Percentiles rank a stretch among this genome's conserved stretches.
Evolutionary conservation across 169 alveolate genomes (phyloP).

Genomic region (Cryptosporidium canis): DNA sequence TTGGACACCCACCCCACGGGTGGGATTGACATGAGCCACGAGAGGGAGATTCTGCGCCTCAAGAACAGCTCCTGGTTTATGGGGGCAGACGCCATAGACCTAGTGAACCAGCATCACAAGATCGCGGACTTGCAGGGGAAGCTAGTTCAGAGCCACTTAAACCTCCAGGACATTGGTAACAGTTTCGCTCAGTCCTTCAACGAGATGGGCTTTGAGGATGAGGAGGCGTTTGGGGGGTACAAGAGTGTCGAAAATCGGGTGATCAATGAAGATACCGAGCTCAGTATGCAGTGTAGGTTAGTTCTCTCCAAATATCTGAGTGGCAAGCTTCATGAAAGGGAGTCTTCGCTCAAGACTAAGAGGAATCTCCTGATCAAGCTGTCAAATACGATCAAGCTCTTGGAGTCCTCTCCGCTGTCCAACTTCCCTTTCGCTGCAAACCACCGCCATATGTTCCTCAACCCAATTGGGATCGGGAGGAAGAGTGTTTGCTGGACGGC

Average conservation of each 20-base stretch:
- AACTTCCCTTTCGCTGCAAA: conserved; percentile 34
- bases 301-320: conserved; percentile 31
- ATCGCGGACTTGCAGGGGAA: conserved; percentile 64
- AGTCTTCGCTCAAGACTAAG: background rate
- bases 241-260: background rate
- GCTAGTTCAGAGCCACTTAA: conserved; percentile 2
- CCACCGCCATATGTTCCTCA: conserved; percentile 54
- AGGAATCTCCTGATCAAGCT: conserved; percentile 23
- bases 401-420: conserved; percentile 49
- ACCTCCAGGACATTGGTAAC: background rate
- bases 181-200: background rate
- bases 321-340: conserved; percentile 29
- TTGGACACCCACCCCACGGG: background rate
- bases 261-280: conserved; percentile 24
- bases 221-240: background rate
- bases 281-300: conserved; percentile 11
- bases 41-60: background rate
- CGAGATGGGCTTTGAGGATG: conserved; percentile 28
- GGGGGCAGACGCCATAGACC: conserved; percentile 58
- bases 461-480: conserved; percentile 63
- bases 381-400: conserved; percentile 20
- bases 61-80: conserved; percentile 41
- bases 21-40: background rate
- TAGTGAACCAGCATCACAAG: conserved; percentile 37
- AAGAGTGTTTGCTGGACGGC: conserved; percentile 53